Base-by-base conservation (phyloP, 202 grass and related monocot species). In the Setaria viridis region DNA sequence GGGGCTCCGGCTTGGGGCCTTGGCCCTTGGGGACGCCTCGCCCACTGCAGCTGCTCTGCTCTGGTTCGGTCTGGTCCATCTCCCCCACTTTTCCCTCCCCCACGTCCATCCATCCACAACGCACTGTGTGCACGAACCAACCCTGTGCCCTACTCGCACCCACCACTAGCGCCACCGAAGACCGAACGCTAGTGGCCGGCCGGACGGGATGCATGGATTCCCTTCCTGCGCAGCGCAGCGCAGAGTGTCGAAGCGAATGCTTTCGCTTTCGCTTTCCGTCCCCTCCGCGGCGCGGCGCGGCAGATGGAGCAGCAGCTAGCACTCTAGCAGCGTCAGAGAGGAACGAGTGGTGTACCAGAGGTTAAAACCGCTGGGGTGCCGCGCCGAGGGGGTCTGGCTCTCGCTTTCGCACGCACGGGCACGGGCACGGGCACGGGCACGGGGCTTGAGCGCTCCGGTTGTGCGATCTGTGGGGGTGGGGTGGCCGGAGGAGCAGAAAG, bases 61-160 rank as follows among this genome's bases (percentile, higher is more conserved):
- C 5, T 17, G 42, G 17, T 17, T 21, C 53, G 70, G 34, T 70
- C 88, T 62, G 77, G 77, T 62, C 69, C 82, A 41, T 79, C 41
- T 2, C 51, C 41, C 1, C 51, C 3, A 53, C 85, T 46, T 70
- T 82, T 69, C 42, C 60, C 20, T 43, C 74, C 33, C 75, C 32
- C 73, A 50, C 79, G 48, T 80, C 71, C 17, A 2, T 59, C 14
- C 25, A 72, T 29, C 34, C 66, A 17, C 33, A 37, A 29, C 83
- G 72, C 72, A 78, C 65, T 15, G 79, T 41, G 46, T 66, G 67
- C 67, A 60, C 54, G 41, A 57, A 62, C 57, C 67, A 0, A 51
- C 34, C 67, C 3, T 76, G 45, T 70, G 70, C 62, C 70, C 72
- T 73, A 79, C 67, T 73, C 72, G 53, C 69, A 63, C 75, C 88